Evolutionary conservation across 2,329 filamentous ascomycete genomes (phyloP).

Genomic region (Dothidotthia symphoricarpi): DNA sequence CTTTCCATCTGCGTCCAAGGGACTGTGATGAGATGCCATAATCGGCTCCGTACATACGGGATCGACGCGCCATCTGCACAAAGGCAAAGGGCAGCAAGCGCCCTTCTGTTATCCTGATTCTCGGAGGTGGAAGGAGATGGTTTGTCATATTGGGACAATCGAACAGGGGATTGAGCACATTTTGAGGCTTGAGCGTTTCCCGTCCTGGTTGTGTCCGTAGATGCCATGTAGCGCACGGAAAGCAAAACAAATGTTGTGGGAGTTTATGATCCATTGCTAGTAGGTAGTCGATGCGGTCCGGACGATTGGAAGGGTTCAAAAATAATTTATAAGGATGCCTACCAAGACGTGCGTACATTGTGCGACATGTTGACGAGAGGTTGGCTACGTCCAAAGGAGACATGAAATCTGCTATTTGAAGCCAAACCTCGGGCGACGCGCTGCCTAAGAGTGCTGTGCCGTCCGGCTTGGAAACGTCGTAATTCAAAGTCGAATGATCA

Average conservation of each 20-base stretch:
- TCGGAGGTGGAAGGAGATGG: slow-evolving; percentile 51
- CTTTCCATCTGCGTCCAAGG: slow-evolving; percentile 56
- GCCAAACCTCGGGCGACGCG: slow-evolving; percentile 28
- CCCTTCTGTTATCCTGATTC: slow-evolving; percentile 51
- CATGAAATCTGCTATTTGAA: slow-evolving; percentile 23
- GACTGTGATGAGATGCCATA: slow-evolving; percentile 29
- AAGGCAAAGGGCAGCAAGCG: slow-evolving; percentile 59
- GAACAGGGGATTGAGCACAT: slow-evolving; percentile 57
- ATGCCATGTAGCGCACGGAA: slow-evolving; percentile 58
- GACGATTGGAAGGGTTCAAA: slow-evolving; percentile 44
- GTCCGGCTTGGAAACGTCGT: slow-evolving; percentile 24
- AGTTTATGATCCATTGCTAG: slow-evolving; percentile 51
- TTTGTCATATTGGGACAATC: slow-evolving; percentile 55
- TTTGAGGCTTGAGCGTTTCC: slow-evolving; percentile 55
- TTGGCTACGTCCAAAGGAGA: slow-evolving; percentile 31
- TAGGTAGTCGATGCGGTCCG: slow-evolving; percentile 53
- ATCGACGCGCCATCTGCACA: slow-evolving; percentile 56
- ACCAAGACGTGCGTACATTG: slow-evolving; percentile 27
- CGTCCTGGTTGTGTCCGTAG: slow-evolving; percentile 52
- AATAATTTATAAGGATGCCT: slow-evolving; percentile 23
- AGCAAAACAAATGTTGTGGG: slow-evolving; percentile 59
- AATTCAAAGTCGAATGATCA: slow-evolving; percentile 11
- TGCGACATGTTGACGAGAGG: slow-evolving; percentile 30
- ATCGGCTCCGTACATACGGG: slow-evolving; percentile 49
- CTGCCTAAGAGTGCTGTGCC: slow-evolving; percentile 23